Base-by-base conservation (phyloP, 1,284 basidiomycete genomes). In the Apiotrichum gracile region DNA sequence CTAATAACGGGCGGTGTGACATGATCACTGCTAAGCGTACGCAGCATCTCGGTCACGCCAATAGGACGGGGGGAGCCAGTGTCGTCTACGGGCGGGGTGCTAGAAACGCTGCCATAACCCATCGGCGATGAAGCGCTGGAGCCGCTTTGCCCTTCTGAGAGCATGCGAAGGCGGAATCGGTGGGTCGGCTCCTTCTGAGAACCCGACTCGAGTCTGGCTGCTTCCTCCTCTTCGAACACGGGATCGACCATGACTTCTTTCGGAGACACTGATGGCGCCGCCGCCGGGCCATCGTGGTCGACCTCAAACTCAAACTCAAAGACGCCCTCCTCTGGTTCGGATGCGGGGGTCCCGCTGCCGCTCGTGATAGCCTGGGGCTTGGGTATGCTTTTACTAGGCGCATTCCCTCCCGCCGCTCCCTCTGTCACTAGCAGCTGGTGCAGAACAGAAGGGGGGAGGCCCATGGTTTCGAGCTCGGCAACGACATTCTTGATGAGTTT, bases 401-500 rank as follows among this genome's bases (percentile, higher is more conserved):
- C n/a, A n/a, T n/a, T n/a, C n/a, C n/a, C n/a, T n/a, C n/a, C n/a
- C n/a, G 19, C 26, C 5, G 35, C 46, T n/a, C 57, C 52, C 34
- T 68, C 65, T 9, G 70, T 65, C 4, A 78, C 76, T 19, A 81
- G 70, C 9, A 82, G 72, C 47, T 77, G 75, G 47, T 80, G 73
- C n/a, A 84, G 74, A 0, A 83, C 78, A 7, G 78, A 76, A 1
- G 80, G 86, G 43, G 81, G 82, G 5, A 94, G 78, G 9, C 91
- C 92, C 48, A 93, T 78, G 8, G 82, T 80, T 9, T 83, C 80
- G 27, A 97, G 83, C 72, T 97, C 92, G 17, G 78, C 76, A 0
- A 88, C 89, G 43, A 93, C 84, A 69, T 86, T 82, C 65, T 91
- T 90, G 68, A 97, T 91, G 48, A 96, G 79, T 67, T 91, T 92